These are phyloP conservation scores for Aspergillus caelatus DNA, from an alignment of 2,329 filamentous ascomycete genomes.

Conservation along the genomic window DNA sequence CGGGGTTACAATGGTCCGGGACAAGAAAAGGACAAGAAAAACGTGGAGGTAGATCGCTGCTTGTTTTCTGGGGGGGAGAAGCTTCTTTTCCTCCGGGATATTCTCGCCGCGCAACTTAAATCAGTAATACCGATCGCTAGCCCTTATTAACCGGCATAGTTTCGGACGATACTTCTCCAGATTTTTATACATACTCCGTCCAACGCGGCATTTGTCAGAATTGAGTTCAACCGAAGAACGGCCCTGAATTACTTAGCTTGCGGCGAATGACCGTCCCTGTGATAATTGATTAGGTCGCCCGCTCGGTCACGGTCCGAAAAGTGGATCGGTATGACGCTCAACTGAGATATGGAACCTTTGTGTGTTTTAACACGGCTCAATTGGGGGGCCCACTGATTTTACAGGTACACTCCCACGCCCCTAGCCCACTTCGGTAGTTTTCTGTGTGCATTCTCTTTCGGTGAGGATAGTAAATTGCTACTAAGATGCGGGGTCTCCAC, in stretches of 20 bases:
- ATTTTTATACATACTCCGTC: not conserved
- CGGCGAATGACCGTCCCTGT: not conserved
- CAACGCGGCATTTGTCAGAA: not conserved
- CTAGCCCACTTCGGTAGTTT: not conserved
- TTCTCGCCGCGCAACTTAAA: not conserved
- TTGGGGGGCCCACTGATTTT: not conserved
- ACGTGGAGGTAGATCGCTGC: not conserved
- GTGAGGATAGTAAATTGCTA: not conserved
- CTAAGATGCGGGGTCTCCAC: slow-evolving; percentile 6
- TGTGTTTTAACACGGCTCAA: not conserved
- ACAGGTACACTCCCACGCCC: not conserved
- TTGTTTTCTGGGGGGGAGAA: not conserved
- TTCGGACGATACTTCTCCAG: not conserved
- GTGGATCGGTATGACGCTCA: slow-evolving; percentile 1
- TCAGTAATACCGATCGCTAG: not conserved
- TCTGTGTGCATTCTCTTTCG: not conserved
- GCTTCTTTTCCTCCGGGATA: not conserved
- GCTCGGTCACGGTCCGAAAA: slow-evolving; percentile 4
- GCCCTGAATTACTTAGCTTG: not conserved
- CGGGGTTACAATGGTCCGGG: not conserved
- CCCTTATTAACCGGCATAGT: not conserved
- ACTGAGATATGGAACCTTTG: not conserved
- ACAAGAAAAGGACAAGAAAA: slow-evolving; percentile 1
- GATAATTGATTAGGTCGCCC: not conserved
- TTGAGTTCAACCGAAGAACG: not conserved